Evolutionary conservation across 1,139 yeast species (phyloP).

Genomic region (Groenewaldozyma sp.): DNA sequence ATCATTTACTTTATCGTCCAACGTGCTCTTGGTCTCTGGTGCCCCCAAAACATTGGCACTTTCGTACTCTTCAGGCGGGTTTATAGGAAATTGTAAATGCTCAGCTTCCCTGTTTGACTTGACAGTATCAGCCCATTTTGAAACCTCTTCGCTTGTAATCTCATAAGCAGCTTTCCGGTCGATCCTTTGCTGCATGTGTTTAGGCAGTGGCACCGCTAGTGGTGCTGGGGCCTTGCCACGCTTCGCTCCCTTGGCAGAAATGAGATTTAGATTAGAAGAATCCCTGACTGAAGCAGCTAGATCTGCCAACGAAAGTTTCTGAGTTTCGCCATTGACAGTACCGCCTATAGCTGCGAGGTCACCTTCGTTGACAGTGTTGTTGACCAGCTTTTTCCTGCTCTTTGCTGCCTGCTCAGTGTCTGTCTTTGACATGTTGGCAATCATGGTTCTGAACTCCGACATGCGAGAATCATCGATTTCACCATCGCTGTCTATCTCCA

Average conservation of each 20-base stretch:
- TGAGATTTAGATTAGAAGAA: conserved; percentile 2
- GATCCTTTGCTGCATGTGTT: conserved; percentile 72
- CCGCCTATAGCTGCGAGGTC: conserved; percentile 61
- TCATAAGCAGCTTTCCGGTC: conserved; percentile 90
- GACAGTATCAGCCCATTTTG: conserved; percentile 82
- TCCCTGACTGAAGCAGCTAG: conserved; percentile 42
- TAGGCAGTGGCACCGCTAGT: conserved; percentile 74
- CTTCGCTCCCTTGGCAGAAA: conserved; percentile 1
- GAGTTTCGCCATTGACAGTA: conserved; percentile 26
- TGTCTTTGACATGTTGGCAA: conserved; percentile 17
- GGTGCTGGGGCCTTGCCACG: conserved; percentile 32
- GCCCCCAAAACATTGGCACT: conserved; percentile 46
- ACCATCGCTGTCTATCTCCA: conserved; percentile 23
- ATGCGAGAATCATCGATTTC: conserved; percentile 20
- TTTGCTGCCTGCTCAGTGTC: conserved; percentile 20
- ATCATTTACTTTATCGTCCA: conserved; percentile 57
- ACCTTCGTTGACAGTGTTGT: conserved; percentile 55
- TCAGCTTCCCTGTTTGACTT: conserved; percentile 76
- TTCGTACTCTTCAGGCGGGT: conserved; percentile 39
- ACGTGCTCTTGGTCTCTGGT: conserved; percentile 41
- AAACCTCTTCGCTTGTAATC: conserved; percentile 74
- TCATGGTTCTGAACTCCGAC: conserved; percentile 17
- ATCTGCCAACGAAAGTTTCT: conserved; percentile 59
- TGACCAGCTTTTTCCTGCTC: conserved; percentile 36
- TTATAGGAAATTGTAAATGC: conserved; percentile 65